These are phyloP conservation scores for Candida ovalis DNA, from an alignment of 805 yeast genomes.

Conservation along the genomic window DNA sequence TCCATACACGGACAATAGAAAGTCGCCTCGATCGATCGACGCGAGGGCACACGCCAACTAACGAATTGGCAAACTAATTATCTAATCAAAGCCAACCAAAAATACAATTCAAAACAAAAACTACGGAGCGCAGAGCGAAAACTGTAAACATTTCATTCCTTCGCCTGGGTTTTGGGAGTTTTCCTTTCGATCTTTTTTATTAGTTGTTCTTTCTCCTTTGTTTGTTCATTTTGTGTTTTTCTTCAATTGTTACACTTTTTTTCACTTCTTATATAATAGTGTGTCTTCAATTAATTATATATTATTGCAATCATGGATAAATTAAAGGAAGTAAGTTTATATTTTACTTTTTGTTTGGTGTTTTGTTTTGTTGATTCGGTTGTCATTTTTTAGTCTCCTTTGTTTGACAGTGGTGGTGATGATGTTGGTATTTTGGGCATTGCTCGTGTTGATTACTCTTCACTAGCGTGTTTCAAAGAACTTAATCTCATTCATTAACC, in stretches of 20 bases:
- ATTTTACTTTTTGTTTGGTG: neutral
- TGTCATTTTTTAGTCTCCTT: neutral
- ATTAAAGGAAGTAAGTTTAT: conserved; percentile 42
- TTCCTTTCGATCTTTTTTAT: neutral
- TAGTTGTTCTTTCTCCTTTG: neutral
- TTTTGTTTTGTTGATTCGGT: neutral
- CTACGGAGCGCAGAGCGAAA: neutral
- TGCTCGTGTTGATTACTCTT: neutral
- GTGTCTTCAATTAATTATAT: neutral
- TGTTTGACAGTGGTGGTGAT: too few species aligned
- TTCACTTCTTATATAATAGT: neutral
- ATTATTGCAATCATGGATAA: conserved; percentile 39
- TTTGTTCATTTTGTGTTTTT: neutral
- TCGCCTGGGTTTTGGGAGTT: neutral
- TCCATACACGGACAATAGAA: too few species aligned
- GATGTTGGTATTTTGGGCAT: too few species aligned
- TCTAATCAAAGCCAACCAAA: neutral
- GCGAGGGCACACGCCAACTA: too few species aligned
- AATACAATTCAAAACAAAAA: neutral
- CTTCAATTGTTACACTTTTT: neutral
- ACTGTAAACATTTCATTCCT: neutral
- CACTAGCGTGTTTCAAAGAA: neutral
- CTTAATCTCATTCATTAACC: too few species aligned
- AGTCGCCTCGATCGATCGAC: too few species aligned
- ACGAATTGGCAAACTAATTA: too few species aligned